Evolutionary conservation across 495 filamentous ascomycete genomes (phyloP).

Genomic region (Poronia punctata): DNA sequence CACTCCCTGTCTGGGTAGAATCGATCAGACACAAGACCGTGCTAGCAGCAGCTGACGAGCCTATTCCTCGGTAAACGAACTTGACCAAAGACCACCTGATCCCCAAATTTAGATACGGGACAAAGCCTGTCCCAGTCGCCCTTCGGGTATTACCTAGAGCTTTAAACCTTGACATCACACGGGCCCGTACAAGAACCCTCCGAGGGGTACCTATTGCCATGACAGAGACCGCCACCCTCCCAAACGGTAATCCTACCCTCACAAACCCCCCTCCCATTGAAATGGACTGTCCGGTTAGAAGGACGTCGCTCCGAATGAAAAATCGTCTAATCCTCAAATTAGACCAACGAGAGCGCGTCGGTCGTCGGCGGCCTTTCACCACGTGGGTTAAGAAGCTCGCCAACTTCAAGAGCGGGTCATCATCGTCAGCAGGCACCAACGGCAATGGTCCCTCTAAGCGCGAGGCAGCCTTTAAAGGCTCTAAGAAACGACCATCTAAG

Average conservation of each 20-base stretch:
- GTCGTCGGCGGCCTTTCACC: slow-evolving; percentile 77
- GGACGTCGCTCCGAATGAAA: slow-evolving; percentile 7
- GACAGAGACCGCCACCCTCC: slow-evolving; percentile 54
- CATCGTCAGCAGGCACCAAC: slow-evolving; percentile 30
- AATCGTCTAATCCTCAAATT: slow-evolving; percentile 17
- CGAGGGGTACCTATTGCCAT: slow-evolving; percentile 51
- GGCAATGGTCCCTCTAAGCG: slow-evolving; percentile 30
- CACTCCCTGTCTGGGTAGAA: no score
- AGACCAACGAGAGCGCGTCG: slow-evolving; percentile 38
- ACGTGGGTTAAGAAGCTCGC: slow-evolving; percentile 92
- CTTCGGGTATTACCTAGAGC: no score
- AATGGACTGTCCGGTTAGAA: slow-evolving; percentile 11
- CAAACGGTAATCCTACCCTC: slow-evolving; percentile 49
- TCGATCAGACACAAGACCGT: no score
- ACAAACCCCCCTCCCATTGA: slow-evolving; percentile 6
- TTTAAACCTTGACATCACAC: no score
- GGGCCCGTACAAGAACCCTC: not conserved
- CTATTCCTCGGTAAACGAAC: no score
- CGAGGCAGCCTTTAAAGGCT: slow-evolving; percentile 32
- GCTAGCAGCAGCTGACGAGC: no score
- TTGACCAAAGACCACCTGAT: no score
- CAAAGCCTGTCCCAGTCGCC: no score
- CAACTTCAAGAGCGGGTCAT: slow-evolving; percentile 62
- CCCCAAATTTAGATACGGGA: no score
- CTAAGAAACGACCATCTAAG: slow-evolving; percentile 48